Percentiles rank a stretch among this genome's conserved stretches.
These are phyloP conservation scores for Populus simonii DNA, from an alignment of 345 rosid species.

Conservation along the genomic window DNA sequence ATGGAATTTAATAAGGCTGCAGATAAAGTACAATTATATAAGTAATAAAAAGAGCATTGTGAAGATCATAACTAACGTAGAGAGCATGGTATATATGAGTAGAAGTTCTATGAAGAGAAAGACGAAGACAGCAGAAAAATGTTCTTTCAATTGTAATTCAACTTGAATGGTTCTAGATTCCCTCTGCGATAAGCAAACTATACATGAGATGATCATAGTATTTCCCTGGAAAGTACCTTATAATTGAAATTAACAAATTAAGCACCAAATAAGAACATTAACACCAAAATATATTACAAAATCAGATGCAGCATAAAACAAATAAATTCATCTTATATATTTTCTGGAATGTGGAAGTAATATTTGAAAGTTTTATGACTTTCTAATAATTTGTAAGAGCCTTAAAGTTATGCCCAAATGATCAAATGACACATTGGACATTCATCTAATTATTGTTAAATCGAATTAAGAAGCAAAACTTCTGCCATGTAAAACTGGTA, in stretches of 20 bases:
- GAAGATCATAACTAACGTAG: not conserved
- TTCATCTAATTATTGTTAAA: not conserved
- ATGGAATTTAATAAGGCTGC: conserved; percentile 77
- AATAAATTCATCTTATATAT: not conserved
- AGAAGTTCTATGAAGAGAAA: not conserved
- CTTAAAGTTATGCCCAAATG: too few relatives aligned
- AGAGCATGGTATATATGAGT: not conserved
- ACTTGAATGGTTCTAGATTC: not conserved
- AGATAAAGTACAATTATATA: conserved; percentile 20
- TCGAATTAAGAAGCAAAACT: not conserved
- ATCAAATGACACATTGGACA: too few relatives aligned
- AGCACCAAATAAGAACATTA: not conserved
- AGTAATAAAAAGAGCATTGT: conserved; percentile 5
- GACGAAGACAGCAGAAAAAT: not conserved
- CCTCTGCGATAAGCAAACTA: too few relatives aligned
- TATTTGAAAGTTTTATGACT: not conserved
- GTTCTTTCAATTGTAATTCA: not conserved
- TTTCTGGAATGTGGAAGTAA: not conserved
- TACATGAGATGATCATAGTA: not conserved
- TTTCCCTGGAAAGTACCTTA: not conserved
- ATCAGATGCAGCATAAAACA: not conserved
- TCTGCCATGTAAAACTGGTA: not conserved
- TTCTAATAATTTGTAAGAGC: not conserved
- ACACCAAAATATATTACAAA: not conserved
- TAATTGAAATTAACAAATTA: not conserved